These are phyloP conservation scores for Helichrysum umbraculigerum DNA, from an alignment of 129 eudicot genomes.

Conservation along the genomic window DNA sequence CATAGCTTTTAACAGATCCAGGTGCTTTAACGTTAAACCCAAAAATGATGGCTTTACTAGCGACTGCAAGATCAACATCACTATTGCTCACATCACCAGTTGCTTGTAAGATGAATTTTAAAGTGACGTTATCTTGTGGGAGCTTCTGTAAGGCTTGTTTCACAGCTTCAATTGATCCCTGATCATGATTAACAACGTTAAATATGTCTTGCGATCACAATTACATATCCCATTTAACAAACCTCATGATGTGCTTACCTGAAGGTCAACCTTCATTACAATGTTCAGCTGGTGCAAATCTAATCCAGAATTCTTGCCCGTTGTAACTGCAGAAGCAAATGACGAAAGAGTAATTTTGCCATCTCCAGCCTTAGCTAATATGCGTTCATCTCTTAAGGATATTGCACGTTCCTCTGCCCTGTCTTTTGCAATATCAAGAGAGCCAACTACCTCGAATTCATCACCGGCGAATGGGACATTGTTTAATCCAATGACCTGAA, in stretches of 20 bases:
- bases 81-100: slow-evolving; percentile 85
- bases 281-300: slow-evolving; percentile 89
- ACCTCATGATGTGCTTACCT: slow-evolving; percentile 48
- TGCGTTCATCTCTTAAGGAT: slow-evolving; percentile 61
- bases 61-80: slow-evolving; percentile 93
- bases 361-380: slow-evolving; percentile 86
- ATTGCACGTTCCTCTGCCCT: slow-evolving; percentile 79
- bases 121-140: slow-evolving; percentile 86
- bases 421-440: slow-evolving; percentile 86
- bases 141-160: slow-evolving; percentile 90
- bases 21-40: slow-evolving; percentile 89
- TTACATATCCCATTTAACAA: slow-evolving; percentile 1
- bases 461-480: slow-evolving; percentile 93
- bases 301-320: slow-evolving; percentile 69
- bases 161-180: slow-evolving; percentile 98
- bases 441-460: slow-evolving; percentile 87
- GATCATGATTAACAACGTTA: slow-evolving; percentile 26
- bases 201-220: slow-evolving; percentile 12
- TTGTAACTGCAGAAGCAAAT: slow-evolving; percentile 84
- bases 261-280: slow-evolving; percentile 85
- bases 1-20: slow-evolving; percentile 80
- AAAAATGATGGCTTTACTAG: slow-evolving; percentile 77
- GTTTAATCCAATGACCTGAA: slow-evolving; percentile 86
- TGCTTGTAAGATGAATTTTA: slow-evolving; percentile 88
- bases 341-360: slow-evolving; percentile 87